Conservation (phyloP, 1,139 yeast genomes). For the Saccharomycopsis hybrid region DNA sequence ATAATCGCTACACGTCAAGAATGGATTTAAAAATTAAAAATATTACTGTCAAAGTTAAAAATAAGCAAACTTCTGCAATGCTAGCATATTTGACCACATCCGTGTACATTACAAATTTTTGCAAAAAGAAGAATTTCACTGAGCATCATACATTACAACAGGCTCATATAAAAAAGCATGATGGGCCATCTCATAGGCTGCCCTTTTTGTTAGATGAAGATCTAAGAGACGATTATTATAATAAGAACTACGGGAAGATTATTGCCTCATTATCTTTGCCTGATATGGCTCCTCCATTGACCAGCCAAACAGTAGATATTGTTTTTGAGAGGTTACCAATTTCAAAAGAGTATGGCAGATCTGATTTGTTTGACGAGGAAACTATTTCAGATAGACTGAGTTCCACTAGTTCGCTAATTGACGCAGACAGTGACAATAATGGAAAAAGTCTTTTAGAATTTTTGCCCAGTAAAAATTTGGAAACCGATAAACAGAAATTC, state of each 20-base stretch:
- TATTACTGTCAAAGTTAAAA: slow-evolving; percentile 32
- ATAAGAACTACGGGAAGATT: slow-evolving; percentile 44
- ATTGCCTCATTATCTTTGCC: slow-evolving; percentile 62
- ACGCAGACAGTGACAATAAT: background rate
- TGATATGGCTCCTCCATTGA: slow-evolving; percentile 56
- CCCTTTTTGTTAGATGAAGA: slow-evolving; percentile 60
- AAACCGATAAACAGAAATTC: background rate
- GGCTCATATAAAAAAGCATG: slow-evolving; percentile 60
- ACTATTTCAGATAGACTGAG: background rate
- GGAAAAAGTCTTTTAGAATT: slow-evolving; percentile 12
- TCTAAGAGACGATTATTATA: slow-evolving; percentile 40
- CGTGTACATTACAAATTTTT: slow-evolving; percentile 51
- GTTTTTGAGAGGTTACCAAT: slow-evolving; percentile 33
- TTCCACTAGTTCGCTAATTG: background rate
- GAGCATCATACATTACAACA: slow-evolving; percentile 51
- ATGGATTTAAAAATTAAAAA: slow-evolving; percentile 45
- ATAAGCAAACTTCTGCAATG: slow-evolving; percentile 40
- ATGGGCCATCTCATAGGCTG: slow-evolving; percentile 75
- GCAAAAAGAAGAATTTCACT: slow-evolving; percentile 44
- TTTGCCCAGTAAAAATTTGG: slow-evolving; percentile 13
- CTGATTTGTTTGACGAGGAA: slow-evolving; percentile 1
- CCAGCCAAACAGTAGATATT: slow-evolving; percentile 35
- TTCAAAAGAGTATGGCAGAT: background rate
- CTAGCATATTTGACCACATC: slow-evolving; percentile 28
- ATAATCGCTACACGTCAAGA: slow-evolving; percentile 54